phyloP scores from a whole-genome alignment of 371 early-diverging fungal genomes.

The Mucor circinelloides region DNA sequence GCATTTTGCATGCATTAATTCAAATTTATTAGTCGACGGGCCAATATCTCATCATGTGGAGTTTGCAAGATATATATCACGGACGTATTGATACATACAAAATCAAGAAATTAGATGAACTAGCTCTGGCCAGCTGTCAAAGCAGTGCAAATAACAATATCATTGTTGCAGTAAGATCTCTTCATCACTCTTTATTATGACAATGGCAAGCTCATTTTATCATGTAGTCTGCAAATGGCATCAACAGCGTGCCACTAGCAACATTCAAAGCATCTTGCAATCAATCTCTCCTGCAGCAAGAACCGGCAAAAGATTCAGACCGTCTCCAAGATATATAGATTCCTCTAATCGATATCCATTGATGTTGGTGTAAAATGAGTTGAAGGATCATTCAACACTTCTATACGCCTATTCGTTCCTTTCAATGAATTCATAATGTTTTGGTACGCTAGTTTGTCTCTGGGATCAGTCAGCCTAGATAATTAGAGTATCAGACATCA shows the following conservation, averaged over 20 bases:
- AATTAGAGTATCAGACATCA: background rate
- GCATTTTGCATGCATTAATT: too few species aligned
- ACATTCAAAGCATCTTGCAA: background rate
- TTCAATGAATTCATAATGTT: background rate
- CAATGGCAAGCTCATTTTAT: background rate
- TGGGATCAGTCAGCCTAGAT: conserved; percentile 13
- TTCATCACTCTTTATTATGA: background rate
- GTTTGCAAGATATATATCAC: background rate
- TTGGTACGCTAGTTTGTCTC: conserved; percentile 16
- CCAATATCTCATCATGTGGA: background rate
- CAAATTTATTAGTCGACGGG: background rate
- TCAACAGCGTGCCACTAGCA: background rate
- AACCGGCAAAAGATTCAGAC: background rate
- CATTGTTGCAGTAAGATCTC: background rate
- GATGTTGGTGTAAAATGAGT: conserved; percentile 5
- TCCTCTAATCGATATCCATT: conserved; percentile 15
- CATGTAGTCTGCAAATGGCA: background rate
- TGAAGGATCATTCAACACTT: conserved; percentile 10
- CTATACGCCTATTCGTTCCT: background rate
- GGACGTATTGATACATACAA: background rate
- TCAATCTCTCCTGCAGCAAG: background rate
- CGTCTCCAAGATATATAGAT: background rate
- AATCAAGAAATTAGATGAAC: background rate
- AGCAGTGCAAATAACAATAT: background rate
- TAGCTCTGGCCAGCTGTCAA: background rate